These are phyloP conservation scores for Chenopodium formosanum DNA, from an alignment of 148 eudicot species.

Conservation along the genomic window DNA sequence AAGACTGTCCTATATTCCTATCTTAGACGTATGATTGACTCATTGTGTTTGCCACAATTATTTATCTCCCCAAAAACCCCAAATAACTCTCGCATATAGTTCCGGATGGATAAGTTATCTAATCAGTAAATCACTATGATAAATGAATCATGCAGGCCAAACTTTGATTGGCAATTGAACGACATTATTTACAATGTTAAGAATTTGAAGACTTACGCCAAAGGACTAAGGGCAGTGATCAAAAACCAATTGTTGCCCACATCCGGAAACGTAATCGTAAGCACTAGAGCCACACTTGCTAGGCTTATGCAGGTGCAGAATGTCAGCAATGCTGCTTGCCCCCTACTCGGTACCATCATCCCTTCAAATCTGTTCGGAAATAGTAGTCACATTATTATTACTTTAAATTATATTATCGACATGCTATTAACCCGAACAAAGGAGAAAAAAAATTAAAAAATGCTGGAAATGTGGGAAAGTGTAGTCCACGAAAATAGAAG, in stretches of 20 bases:
- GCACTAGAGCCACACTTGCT: slow-evolving; percentile 89
- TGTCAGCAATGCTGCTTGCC: slow-evolving; percentile 89
- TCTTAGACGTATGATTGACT: no score
- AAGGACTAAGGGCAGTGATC: slow-evolving; percentile 72
- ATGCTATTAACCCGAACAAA: neutral
- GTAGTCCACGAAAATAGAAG: slow-evolving; percentile 8
- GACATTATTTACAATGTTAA: no score
- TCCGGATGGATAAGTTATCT: no score
- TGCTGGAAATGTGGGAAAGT: neutral
- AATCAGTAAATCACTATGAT: no score
- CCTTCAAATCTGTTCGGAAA: slow-evolving; percentile 46
- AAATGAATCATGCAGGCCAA: no score
- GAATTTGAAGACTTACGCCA: slow-evolving; percentile 32
- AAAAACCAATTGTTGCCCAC: slow-evolving; percentile 86
- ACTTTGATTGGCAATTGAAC: no score
- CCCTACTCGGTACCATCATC: slow-evolving; percentile 85
- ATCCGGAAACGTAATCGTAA: slow-evolving; percentile 78
- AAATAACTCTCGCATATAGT: no score
- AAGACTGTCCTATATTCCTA: no score
- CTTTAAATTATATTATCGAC: neutral
- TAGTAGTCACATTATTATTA: neutral
- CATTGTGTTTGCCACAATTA: no score
- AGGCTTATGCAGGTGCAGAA: slow-evolving; percentile 95
- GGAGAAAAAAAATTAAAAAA: no score
- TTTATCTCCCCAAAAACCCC: no score